A percentile compares a stretch with the other conserved stretches of the same genome.
These are phyloP conservation scores for Cinchona pubescens DNA, from an alignment of 257 asterid genomes.

Conservation along the genomic window DNA sequence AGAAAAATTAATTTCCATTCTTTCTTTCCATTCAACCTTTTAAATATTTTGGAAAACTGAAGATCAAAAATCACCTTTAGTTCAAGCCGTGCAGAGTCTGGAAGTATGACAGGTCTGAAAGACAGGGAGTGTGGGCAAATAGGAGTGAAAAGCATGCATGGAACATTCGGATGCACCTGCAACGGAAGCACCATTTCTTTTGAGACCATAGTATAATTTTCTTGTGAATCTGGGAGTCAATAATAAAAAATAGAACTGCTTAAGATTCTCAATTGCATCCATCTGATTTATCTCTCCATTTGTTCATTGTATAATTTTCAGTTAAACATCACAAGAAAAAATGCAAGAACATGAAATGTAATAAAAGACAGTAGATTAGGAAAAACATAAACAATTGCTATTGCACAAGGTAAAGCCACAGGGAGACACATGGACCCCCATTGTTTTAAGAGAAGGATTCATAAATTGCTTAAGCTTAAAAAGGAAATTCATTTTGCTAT, in stretches of 20 bases:
- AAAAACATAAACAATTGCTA: background rate
- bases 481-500: too few relatives aligned
- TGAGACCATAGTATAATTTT: background rate
- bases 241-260: background rate
- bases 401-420: background rate
- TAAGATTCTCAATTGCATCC: background rate
- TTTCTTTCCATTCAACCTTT: background rate
- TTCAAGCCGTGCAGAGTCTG: conserved; percentile 96
- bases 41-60: background rate
- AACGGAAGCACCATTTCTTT: conserved; percentile 15
- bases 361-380: background rate
- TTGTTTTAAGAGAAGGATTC: too few relatives aligned
- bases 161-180: conserved; percentile 99
- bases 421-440: background rate
- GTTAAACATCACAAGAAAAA: background rate
- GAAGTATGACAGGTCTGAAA: conserved; percentile 97
- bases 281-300: background rate
- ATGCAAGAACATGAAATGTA: background rate
- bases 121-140: conserved; percentile 98
- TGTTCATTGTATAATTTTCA: background rate
- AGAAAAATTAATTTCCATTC: background rate
- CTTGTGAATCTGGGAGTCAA: background rate
- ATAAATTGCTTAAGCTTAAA: too few relatives aligned
- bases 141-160: conserved; percentile 97
- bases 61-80: conserved; percentile 58